Conservation (phyloP, 1,139 yeast genomes). For the Arxiozyma slooffiae region DNA sequence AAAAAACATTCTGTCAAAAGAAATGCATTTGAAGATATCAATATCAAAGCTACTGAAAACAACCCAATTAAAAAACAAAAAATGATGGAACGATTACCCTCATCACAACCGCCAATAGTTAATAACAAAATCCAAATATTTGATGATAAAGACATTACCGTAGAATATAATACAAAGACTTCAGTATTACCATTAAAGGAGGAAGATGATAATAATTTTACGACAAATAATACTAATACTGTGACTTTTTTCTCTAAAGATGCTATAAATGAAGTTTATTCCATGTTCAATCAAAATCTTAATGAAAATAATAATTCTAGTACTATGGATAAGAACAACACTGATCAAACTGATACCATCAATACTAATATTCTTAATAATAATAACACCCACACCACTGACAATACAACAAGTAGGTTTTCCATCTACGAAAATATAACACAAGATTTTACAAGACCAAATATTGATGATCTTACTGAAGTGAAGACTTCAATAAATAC, state of each 20-base stretch:
- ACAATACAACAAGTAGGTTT: conserved; percentile 27
- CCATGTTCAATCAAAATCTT: conserved; percentile 56
- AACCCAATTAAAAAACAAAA: conserved; percentile 7
- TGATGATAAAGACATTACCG: conserved; percentile 1
- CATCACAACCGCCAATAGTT: conserved; percentile 3
- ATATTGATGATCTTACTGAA: conserved; percentile 33
- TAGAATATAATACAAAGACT: conserved; percentile 14
- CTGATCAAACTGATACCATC: conserved; percentile 1
- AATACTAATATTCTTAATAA: conserved; percentile 6
- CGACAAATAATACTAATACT: conserved; percentile 36
- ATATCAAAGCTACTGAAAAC: not conserved
- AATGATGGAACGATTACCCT: conserved; percentile 1
- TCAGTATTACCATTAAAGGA: conserved; percentile 26
- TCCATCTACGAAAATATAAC: conserved; percentile 32
- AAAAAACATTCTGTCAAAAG: not conserved
- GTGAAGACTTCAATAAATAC: conserved; percentile 12
- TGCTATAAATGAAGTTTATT: conserved; percentile 65
- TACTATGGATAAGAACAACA: conserved; percentile 25
- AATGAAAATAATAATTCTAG: conserved; percentile 14
- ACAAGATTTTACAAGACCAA: conserved; percentile 31
- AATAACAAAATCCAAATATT: not conserved
- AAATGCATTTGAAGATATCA: not conserved
- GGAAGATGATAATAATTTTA: conserved; percentile 8
- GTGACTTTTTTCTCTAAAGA: conserved; percentile 66
- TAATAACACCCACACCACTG: conserved; percentile 15